Evolutionary conservation across 2,329 filamentous ascomycete genomes (phyloP), one percentile per base, ranked within the genome.

Genomic region (Xylariaceae sp.): DNA sequence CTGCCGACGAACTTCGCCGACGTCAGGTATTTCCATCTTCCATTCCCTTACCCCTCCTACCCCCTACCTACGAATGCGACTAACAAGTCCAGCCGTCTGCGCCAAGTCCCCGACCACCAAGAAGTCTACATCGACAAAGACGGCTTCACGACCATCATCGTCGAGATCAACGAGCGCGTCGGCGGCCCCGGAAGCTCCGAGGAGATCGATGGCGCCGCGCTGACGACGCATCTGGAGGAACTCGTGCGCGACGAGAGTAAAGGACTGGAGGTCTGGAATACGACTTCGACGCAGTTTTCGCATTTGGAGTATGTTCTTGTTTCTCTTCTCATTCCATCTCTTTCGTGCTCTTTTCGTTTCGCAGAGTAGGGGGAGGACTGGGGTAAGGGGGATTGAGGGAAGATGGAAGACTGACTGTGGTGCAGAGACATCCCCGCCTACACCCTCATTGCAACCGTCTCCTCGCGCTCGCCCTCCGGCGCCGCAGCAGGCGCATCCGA

Each of bases 151-250:
- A 92, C 84, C 75, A 86, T 96, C 72, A 92, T 96, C 67, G 83
- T 97, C 74, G 93, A 97, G 69, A 90, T 97, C 69, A 88, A 89
- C 57, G 88, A 97, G 77, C 88, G 89, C 58, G 87, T 96, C 18
- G 82, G 84, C 61, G 72, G 74, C 11, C 69, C 82, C 3, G 78
- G 80, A 35, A 77, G 75, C 48, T 75, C 78, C 1, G 78, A 84
- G 15, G 82, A 86, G 68, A 82, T 83, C 41, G 86, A 92, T 67
- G 87, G 88, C 58, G 83, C 82, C 50, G 90, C 91, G 18, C 76
- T 88, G 69, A 85, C 86, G 2, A 83, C 81, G 9, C 87, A 90
- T 68, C 78, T 89, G 0, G 82, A 88, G 68, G 88, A 90, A 49
- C 78, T 90, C 52, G 84, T 88, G 44, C 84, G 84, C 63, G 81